phyloP scores from a whole-genome alignment of 2,329 filamentous ascomycete species.

The Paecilomyces formosus region DNA sequence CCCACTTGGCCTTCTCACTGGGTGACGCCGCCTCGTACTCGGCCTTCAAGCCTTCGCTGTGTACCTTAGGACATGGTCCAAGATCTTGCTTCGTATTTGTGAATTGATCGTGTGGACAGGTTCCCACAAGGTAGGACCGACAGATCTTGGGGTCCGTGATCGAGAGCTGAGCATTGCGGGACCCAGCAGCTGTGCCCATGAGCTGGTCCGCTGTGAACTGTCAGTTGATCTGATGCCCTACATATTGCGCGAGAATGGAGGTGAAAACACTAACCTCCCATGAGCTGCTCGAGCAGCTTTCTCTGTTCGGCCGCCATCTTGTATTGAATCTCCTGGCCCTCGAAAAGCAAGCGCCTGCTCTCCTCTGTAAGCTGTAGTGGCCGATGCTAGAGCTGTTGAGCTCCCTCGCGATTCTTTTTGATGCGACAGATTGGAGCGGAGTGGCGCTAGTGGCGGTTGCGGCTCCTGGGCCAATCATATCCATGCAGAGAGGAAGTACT shows the following conservation, averaged over 20 bases:
- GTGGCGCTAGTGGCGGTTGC: constrained; percentile 21
- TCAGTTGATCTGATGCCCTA: constrained; percentile 21
- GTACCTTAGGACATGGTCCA: constrained; percentile 78
- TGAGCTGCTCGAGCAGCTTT: constrained; percentile 93
- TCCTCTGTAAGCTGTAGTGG: not conserved
- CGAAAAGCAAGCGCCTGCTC: constrained; percentile 1
- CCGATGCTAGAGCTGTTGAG: not conserved
- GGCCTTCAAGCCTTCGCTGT: constrained; percentile 78
- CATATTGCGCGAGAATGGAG: not conserved
- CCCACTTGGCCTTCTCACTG: constrained; percentile 66
- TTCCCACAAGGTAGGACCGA: constrained; percentile 86
- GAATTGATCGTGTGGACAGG: constrained; percentile 97
- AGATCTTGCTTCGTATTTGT: constrained; percentile 99
- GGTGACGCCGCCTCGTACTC: constrained; percentile 75
- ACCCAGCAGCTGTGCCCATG: constrained; percentile 68
- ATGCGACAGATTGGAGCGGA: constrained; percentile 1
- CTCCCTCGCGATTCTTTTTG: constrained; percentile 2
- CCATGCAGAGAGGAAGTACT: not conserved
- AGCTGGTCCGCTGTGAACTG: constrained; percentile 49
- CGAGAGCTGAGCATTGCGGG: constrained; percentile 71
- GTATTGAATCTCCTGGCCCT: not conserved
- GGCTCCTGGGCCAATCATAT: constrained; percentile 1
- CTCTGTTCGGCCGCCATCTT: constrained; percentile 93
- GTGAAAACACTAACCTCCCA: constrained; percentile 43
- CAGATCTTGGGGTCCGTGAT: constrained; percentile 92